Base-by-base conservation (phyloP, 257 asterid species). In the Ligustrum vulgare region DNA sequence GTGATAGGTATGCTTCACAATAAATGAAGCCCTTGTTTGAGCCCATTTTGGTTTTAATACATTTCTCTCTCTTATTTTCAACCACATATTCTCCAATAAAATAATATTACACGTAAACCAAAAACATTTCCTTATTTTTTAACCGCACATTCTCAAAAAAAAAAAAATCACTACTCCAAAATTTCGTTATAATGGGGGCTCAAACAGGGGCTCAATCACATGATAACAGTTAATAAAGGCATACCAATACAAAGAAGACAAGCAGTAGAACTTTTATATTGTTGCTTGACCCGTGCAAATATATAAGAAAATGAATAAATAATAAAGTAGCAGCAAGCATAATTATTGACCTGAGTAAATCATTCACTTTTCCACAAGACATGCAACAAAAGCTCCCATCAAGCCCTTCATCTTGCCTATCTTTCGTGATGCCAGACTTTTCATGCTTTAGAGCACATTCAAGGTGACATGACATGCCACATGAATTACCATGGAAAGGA, bases 381-480 rank as follows among this genome's bases (percentile, higher is more conserved):
- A 86, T 84, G 63, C 98, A 93, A 79, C 78, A 80, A 82, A 89
- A 93, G 72, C 88, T 83, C 76, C 95, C 94, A 63, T 93, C 97
- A 11, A 88, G 89, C n/a, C 87, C 88, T 81, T 81, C 82, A 77
- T 82, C 87, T 83, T 71, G 75, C 80, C 76, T 76, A 65, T 82
- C 84, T 76, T 80, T 86, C 45, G 83, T 78, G 69, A 84, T 89
- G 73, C 95, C 91, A 20, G 88, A 80, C 64, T 81, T 85, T 71
- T 88, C 90, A 10, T 86, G 92, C 60, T 84, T 80, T 54, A 93
- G 86, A 31, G 91, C 91, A 78, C 98, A 93, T 76, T 89, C 91
- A 49, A 93, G 89, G 83, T 93, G 98, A 84, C 94, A 93, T 9
- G 97, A 91, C 90, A 91, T 84, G 67, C 94, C 91, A 80, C 98